Evolutionary conservation across 1,284 basidiomycete genomes (phyloP), one percentile per base, ranked within the genome.

Genomic region (Trametes pubescens): DNA sequence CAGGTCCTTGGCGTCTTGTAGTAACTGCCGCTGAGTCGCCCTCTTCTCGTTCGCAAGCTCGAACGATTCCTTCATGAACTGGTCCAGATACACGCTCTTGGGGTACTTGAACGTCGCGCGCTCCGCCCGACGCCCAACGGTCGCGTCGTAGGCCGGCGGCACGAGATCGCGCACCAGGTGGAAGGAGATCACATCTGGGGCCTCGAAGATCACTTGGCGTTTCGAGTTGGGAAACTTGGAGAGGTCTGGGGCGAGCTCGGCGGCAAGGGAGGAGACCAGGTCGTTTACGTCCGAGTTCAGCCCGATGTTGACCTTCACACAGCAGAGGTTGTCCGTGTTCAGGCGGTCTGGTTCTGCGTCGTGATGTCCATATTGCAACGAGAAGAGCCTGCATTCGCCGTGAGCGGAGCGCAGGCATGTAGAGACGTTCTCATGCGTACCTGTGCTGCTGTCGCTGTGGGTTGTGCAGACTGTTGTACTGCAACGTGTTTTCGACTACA

Each of bases 1-100:
- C 32, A 91, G 72, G 48, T 77, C 76, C 53, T 81, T 77, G 16
- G 87, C 80, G 62, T 86, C 80, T n/a, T 76, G 77, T 8, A 78
- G 67, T 58, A 89, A 80, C 34, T 81, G 77, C n/a, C 76, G 75
- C 70, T 85, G 82, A 61, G 78, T 66, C 46, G 57, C 70, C 52
- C 84, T 74, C 69, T 85, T 87, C 59, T 79, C 73, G 35, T 82
- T 80, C 6, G 85, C 82, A 35, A 87, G 65, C 16, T 80, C 78
- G 2, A 84, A 69, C 57, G 90, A 91, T 57, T 83, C 80, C 56
- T 80, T 79, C 66, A 92, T 70, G 70, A 92, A 93, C 62, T 86
- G 85, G 72, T 93, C 92, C 56, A 93, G 78, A 71, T 85, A 92
- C 47, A 93, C 78, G 37, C 79, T 77, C 66, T 82, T 84, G 2